phyloP scores from a whole-genome alignment of 495 filamentous ascomycete species.

The Chaetomium fimeti region DNA sequence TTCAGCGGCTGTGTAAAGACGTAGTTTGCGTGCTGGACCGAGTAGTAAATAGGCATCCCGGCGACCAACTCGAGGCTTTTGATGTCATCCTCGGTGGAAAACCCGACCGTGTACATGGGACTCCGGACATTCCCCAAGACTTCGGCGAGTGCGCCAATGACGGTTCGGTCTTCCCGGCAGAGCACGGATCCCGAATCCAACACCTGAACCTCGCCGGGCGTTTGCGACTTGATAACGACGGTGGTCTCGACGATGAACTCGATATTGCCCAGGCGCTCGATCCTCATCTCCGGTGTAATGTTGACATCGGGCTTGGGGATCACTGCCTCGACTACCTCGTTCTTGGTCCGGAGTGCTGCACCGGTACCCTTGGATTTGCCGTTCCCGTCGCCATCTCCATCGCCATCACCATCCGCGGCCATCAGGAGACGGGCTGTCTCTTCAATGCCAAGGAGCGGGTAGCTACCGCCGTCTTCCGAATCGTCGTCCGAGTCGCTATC shows the following conservation, averaged over 20 bases:
- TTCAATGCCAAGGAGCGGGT: slow-evolving; percentile 61
- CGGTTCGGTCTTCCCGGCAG: slow-evolving; percentile 68
- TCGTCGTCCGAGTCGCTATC: slow-evolving; percentile 55
- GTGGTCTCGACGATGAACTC: slow-evolving; percentile 72
- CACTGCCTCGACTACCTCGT: slow-evolving; percentile 67
- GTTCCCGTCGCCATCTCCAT: slow-evolving; percentile 53
- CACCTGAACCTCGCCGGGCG: slow-evolving; percentile 75
- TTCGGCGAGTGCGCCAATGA: slow-evolving; percentile 78
- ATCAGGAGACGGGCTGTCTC: slow-evolving; percentile 80
- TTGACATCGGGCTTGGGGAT: slow-evolving; percentile 70
- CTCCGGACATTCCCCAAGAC: slow-evolving; percentile 77
- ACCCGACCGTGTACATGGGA: slow-evolving; percentile 77
- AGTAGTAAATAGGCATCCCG: slow-evolving; percentile 73
- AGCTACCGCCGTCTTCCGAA: slow-evolving; percentile 58
- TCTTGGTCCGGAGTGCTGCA: slow-evolving; percentile 63
- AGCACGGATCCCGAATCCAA: slow-evolving; percentile 80
- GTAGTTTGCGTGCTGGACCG: slow-evolving; percentile 67
- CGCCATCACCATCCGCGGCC: slow-evolving; percentile 64
- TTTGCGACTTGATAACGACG: slow-evolving; percentile 75
- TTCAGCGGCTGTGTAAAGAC: slow-evolving; percentile 81
- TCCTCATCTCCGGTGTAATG: slow-evolving; percentile 71
- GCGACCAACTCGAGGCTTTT: slow-evolving; percentile 59
- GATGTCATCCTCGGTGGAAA: slow-evolving; percentile 64
- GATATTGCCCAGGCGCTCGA: slow-evolving; percentile 69
- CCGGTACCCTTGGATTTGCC: slow-evolving; percentile 42